Evolutionary conservation across 345 rosid species (phyloP), one percentile per base, ranked within the genome.

Genomic region (Brassica nigra): DNA sequence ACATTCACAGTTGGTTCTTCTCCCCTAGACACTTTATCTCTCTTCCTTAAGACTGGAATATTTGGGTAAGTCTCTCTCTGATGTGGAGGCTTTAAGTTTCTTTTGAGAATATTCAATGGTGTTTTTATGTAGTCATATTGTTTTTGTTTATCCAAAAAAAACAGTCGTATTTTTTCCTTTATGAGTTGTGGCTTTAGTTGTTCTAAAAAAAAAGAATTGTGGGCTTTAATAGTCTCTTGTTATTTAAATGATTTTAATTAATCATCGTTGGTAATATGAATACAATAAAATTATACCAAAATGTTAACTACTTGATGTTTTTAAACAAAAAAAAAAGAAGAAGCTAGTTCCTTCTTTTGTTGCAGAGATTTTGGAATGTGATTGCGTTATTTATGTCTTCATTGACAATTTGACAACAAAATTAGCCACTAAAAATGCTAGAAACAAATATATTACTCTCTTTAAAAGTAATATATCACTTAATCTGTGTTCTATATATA

Each of bases 21-120:
- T 49, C 57, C 57, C 57, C 57, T 49, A 49, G 57, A 49, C 57
- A 49, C 57, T 49, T 49, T 49, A 49, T 49, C 57, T 49, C 57
- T n/a, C 57, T 49, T 49, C 57, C 57, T 49, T 49, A 14, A 14
- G 18, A 49, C 57, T n/a, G 57, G 18, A 49, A 49, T 49, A 49
- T 49, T n/a, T 49, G 57, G 18, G 57, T 49, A n/a, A 49, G 57
- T 6, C 57, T 49, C 57, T 49, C 8, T n/a, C 2, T 49, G 8
- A 6, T 4, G 7, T n/a, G 18, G 57, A 49, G 18, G 57, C n/a
- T 49, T 49, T 49, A 5, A 14, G 16, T 47, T 47, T 47, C 20
- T 49, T 49, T n/a, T n/a, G 57, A 14, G 57, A 49, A 49, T 49
- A n/a, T 49, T 49, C 16, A 49, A 49, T 47, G 57, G 57, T n/a